Evolutionary conservation across 805 yeast genomes (phyloP), one percentile per base, ranked within the genome.

Genomic region (Saccharomycopsis babjevae): DNA sequence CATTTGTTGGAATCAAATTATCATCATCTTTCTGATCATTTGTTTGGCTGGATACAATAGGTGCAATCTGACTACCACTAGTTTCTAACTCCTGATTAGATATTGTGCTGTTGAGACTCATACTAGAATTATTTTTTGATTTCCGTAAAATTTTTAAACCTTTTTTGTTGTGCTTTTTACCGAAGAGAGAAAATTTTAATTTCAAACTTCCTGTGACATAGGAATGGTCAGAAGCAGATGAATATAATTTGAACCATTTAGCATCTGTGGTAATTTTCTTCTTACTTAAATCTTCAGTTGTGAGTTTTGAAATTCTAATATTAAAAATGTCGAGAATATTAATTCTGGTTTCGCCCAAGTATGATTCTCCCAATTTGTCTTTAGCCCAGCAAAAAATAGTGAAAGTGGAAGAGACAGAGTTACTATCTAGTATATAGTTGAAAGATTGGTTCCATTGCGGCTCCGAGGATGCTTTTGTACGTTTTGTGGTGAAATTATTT

Each of bases 201-300:
- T 78, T 69, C 15, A 81, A 60, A 0, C 82, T 77, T 0, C 84
- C 84, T 0, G 83, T 78, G 13, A 79, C 79, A 66, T 73, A 81
- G 15, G 76, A 69, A 43, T 75, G 74, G 59, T 76, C 69, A 0
- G 71, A 67, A 52, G 68, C 70, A 25, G 75, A 75, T 7, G 82
- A 77, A 57, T 74, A 73, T 6, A 81, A 67, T 62, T 74, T 73
- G 65, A 74, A 77, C 83, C 83, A 81, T 57, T 74, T 72, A 10
- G 79, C 69, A 0, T 59, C 64, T 10, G 66, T 50, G 40, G 59
- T 65, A 4, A 64, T 25, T n/a, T 18, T 50, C 11, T 42, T 50
- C 10, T 30, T 55, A 6, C 40, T 50, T 13, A n/a, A 32, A 8
- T 59, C 54, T 10, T 61, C 59, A 42, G 18, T 18, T 4, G 69